phyloP scores from a whole-genome alignment of 345 rosid genomes.

The Aegle marmelos region DNA sequence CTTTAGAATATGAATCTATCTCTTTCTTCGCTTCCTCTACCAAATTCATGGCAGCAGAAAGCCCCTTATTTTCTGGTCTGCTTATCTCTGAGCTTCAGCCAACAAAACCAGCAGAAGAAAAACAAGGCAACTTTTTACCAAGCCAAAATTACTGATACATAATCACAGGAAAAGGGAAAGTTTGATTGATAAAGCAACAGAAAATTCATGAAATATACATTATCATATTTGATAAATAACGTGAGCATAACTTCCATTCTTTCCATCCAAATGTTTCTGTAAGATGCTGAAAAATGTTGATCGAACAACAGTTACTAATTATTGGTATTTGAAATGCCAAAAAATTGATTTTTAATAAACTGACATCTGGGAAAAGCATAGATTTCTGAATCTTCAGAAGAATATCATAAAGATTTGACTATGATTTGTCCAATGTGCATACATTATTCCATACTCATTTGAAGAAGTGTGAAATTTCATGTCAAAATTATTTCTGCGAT shows the following conservation, averaged over 20 bases:
- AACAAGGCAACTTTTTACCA: slow-evolving; percentile 3
- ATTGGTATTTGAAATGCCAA: background rate
- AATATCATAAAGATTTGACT: background rate
- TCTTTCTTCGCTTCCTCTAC: slow-evolving; percentile 67
- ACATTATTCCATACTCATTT: background rate
- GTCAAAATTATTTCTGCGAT: background rate
- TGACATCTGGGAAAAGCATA: background rate
- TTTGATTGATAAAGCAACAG: background rate
- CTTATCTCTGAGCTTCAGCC: slow-evolving; percentile 87
- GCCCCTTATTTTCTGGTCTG: slow-evolving; percentile 86
- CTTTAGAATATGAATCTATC: slow-evolving; percentile 82
- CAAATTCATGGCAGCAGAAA: slow-evolving; percentile 54
- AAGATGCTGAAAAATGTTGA: background rate
- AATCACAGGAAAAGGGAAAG: background rate
- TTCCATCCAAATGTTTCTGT: background rate
- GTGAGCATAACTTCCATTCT: background rate
- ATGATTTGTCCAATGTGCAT: background rate
- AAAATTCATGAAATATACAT: background rate
- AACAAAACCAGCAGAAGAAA: slow-evolving; percentile 22
- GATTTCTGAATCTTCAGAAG: background rate
- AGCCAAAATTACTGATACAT: slow-evolving; percentile 2
- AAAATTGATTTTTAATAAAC: background rate
- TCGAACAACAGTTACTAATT: background rate
- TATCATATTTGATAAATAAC: background rate
- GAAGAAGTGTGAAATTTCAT: background rate